Percentiles rank a stretch among this genome's conserved stretches.
These are phyloP conservation scores for Neopestalotiopsis sp. DNA, from an alignment of 2,329 filamentous ascomycete genomes.

Conservation along the genomic window DNA sequence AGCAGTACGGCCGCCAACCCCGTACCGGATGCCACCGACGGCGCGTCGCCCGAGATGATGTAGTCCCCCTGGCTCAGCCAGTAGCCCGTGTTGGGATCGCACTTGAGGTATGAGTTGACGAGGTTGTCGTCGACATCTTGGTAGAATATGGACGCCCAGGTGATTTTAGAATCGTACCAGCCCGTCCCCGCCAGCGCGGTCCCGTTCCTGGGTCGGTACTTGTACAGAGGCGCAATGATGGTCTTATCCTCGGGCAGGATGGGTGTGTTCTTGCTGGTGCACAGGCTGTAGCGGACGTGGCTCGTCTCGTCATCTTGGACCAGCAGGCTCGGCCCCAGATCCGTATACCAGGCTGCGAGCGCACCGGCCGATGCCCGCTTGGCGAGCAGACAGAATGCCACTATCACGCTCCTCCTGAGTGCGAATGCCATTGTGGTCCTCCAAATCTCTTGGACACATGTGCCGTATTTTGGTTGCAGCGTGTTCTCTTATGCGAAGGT, in stretches of 20 bases:
- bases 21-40: conserved; percentile 33
- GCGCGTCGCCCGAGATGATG: conserved; percentile 32
- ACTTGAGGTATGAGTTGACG: conserved; percentile 38
- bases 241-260: conserved; percentile 40
- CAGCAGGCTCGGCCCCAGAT: conserved; percentile 39
- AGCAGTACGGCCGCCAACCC: conserved; percentile 39
- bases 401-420: neutral
- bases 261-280: conserved; percentile 35
- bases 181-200: conserved; percentile 41
- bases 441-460: neutral
- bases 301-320: conserved; percentile 41
- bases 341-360: conserved; percentile 43
- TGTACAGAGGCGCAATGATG: conserved; percentile 31
- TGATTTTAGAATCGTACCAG: conserved; percentile 35
- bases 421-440: neutral
- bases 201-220: conserved; percentile 35
- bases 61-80: conserved; percentile 37
- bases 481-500: neutral
- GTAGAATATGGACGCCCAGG: conserved; percentile 42
- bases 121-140: conserved; percentile 33
- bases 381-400: conserved; percentile 28
- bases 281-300: conserved; percentile 40
- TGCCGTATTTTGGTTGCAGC: neutral
- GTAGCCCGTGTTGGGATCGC: conserved; percentile 39
- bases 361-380: conserved; percentile 28